Conservation (phyloP, 2,329 filamentous ascomycete genomes). For the Elsinoe arachidis region DNA sequence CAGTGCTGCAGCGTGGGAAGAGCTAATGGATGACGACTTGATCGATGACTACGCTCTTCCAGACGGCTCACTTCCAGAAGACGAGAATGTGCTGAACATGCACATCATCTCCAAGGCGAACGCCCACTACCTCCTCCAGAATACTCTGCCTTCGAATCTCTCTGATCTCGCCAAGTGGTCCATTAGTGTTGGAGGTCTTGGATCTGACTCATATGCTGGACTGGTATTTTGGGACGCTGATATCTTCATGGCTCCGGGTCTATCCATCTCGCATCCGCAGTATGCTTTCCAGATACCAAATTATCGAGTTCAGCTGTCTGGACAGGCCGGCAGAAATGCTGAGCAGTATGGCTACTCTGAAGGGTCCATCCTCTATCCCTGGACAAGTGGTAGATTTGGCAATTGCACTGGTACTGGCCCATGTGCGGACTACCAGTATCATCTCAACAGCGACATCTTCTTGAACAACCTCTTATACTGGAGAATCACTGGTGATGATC, state of each 20-base stretch:
- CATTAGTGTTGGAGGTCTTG: slow-evolving; percentile 59
- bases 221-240: slow-evolving; percentile 59
- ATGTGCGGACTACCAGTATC: slow-evolving; percentile 65
- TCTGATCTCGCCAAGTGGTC: slow-evolving; percentile 48
- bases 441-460: slow-evolving; percentile 61
- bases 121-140: slow-evolving; percentile 49
- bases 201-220: slow-evolving; percentile 59
- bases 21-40: slow-evolving; percentile 50
- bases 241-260: slow-evolving; percentile 59
- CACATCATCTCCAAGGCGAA: slow-evolving; percentile 49
- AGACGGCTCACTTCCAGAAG: slow-evolving; percentile 47
- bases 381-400: slow-evolving; percentile 58
- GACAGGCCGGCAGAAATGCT: slow-evolving; percentile 29
- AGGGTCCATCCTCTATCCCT: slow-evolving; percentile 55
- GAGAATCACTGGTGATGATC: slow-evolving; percentile 50
- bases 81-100: slow-evolving; percentile 48
- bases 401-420: slow-evolving; percentile 55
- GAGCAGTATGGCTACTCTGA: slow-evolving; percentile 47
- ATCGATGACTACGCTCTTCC: slow-evolving; percentile 56
- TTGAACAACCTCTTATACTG: slow-evolving; percentile 54
- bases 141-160: slow-evolving; percentile 43
- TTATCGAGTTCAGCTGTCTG: slow-evolving; percentile 51
- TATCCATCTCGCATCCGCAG: slow-evolving; percentile 55
- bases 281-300: slow-evolving; percentile 55
- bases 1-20: slow-evolving; percentile 55